Conservation (phyloP, 2,329 filamentous ascomycete species). For the Sporothrix variecibatus region DNA sequence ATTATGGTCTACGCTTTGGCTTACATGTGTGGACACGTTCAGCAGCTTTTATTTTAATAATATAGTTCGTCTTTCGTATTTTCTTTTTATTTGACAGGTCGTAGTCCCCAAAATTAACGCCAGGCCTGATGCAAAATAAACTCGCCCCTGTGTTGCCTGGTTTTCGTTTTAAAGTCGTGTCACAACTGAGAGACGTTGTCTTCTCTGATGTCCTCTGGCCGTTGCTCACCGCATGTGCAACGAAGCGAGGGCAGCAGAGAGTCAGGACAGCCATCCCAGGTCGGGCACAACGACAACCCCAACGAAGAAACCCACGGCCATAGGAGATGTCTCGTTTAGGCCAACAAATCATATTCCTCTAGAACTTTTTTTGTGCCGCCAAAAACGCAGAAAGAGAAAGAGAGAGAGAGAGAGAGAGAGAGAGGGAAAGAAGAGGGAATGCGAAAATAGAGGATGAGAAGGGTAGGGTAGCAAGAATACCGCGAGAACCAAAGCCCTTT, state of each 20-base stretch:
- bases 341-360: slow-evolving; percentile 19
- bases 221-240: neutral
- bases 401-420: neutral
- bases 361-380: slow-evolving; percentile 23
- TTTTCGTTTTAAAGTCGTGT: neutral
- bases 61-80: neutral
- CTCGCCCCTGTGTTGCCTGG: slow-evolving; percentile 10
- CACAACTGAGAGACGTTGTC: neutral
- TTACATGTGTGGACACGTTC: no score
- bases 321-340: slow-evolving; percentile 5
- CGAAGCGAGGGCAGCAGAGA: neutral
- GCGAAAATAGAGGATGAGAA: neutral
- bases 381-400: slow-evolving; percentile 17
- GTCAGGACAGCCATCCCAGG: neutral
- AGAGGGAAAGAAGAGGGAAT: neutral
- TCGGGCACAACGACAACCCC: neutral
- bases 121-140: slow-evolving; percentile 24
- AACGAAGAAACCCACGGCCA: slow-evolving; percentile 12
- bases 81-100: slow-evolving; percentile 18
- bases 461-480: neutral
- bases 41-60: neutral
- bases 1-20: neutral
- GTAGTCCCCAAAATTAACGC: slow-evolving; percentile 23
- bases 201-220: neutral
- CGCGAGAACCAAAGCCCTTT: neutral